phyloP scores from a whole-genome alignment of 2,329 filamentous ascomycete species.

The Fusarium udum region DNA sequence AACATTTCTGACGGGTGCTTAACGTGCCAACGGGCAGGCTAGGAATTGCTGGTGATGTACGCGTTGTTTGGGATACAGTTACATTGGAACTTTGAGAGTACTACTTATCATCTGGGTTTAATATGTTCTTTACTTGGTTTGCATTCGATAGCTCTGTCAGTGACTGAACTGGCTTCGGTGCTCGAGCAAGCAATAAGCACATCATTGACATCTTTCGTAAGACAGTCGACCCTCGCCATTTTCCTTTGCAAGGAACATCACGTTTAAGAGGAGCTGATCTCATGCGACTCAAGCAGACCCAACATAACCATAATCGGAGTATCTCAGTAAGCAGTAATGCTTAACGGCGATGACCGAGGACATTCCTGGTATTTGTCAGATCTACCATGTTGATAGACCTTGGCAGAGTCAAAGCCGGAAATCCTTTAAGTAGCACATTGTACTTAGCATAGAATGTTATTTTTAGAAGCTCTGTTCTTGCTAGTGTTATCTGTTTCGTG shows the following conservation, averaged over 20 bases:
- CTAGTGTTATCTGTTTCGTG: background rate
- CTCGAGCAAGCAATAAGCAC: background rate
- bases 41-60: background rate
- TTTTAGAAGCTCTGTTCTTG: background rate
- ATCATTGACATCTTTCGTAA: background rate
- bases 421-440: accelerated
- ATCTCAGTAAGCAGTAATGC: background rate
- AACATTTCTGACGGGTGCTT: background rate
- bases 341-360: background rate
- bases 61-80: accelerated
- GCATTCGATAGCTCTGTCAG: accelerated
- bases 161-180: accelerated
- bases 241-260: accelerated
- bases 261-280: accelerated
- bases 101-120: accelerated
- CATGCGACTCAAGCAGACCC: accelerated
- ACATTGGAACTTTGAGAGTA: accelerated
- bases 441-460: accelerated
- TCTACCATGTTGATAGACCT: background rate
- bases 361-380: accelerated
- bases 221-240: too few species aligned
- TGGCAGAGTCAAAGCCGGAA: too few species aligned
- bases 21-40: background rate
- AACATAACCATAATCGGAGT: accelerated
- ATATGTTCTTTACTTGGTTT: accelerated